Conservation (phyloP, 2,329 filamentous ascomycete species). For the Leptographium flavum region DNA sequence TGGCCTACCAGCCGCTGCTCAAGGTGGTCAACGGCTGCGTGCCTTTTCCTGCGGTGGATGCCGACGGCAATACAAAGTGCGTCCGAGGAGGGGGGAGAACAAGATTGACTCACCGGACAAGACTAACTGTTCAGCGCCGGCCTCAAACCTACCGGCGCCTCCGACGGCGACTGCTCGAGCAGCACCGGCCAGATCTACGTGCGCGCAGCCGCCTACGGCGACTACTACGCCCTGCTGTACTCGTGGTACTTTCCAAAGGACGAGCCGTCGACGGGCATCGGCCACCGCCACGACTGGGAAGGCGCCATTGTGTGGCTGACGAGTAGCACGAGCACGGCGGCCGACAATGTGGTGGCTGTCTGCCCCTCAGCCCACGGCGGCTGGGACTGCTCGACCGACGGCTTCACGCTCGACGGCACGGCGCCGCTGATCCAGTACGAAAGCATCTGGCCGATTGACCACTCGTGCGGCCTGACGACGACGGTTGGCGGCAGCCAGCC, state of each 20-base stretch:
- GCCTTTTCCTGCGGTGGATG: slow-evolving; percentile 47
- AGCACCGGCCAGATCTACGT: slow-evolving; percentile 24
- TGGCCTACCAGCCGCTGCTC: slow-evolving; percentile 41
- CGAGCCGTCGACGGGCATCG: slow-evolving; percentile 18
- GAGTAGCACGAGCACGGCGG: slow-evolving; percentile 13
- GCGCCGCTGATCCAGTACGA: slow-evolving; percentile 19
- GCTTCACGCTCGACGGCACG: slow-evolving; percentile 10
- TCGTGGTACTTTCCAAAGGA: slow-evolving; percentile 33
- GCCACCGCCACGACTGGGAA: slow-evolving; percentile 28
- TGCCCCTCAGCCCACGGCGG: slow-evolving; percentile 21
- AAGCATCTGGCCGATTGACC: slow-evolving; percentile 18
- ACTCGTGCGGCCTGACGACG: slow-evolving; percentile 12
- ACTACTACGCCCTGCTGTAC: slow-evolving; percentile 24
- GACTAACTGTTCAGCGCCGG: slow-evolving; percentile 17
- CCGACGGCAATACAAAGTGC: slow-evolving; percentile 41
- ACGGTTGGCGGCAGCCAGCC: slow-evolving; percentile 21
- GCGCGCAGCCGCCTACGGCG: slow-evolving; percentile 16
- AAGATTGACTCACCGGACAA: neutral
- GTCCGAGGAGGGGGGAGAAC: too few species aligned
- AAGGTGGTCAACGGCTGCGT: slow-evolving; percentile 45
- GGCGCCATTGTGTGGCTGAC: slow-evolving; percentile 19
- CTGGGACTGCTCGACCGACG: slow-evolving; percentile 16
- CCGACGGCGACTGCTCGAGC: slow-evolving; percentile 18
- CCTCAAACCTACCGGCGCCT: slow-evolving; percentile 17
- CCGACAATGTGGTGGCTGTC: slow-evolving; percentile 20